phyloP scores from a whole-genome alignment of 2,329 filamentous ascomycete genomes.

The Trichoderma asperellum region DNA sequence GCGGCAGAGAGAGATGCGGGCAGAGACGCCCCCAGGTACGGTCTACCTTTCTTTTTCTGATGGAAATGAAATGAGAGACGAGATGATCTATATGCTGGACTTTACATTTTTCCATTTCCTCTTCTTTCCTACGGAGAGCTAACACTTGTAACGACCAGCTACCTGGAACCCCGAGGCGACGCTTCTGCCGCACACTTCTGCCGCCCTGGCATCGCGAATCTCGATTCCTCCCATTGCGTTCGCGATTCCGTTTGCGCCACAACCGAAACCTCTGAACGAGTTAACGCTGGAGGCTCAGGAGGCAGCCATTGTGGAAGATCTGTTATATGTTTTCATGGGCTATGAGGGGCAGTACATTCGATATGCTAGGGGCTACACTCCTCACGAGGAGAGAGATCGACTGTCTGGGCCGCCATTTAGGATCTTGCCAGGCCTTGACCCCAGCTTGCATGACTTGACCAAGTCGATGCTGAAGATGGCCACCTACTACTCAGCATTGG shows the following conservation, averaged over 20 bases:
- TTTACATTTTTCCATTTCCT: too few relatives aligned
- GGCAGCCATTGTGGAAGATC: slow-evolving; percentile 81
- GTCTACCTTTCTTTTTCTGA: not conserved
- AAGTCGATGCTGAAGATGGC: slow-evolving; percentile 91
- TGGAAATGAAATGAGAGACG: not conserved
- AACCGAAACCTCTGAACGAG: slow-evolving; percentile 69
- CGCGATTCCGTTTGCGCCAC: slow-evolving; percentile 73
- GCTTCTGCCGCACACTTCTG: slow-evolving; percentile 67
- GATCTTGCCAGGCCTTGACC: slow-evolving; percentile 82
- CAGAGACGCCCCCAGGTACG: slow-evolving; percentile 57
- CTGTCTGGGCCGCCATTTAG: slow-evolving; percentile 81
- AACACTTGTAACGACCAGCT: slow-evolving; percentile 37
- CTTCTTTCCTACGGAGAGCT: not conserved
- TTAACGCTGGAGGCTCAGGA: slow-evolving; percentile 83
- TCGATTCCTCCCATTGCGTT: slow-evolving; percentile 73
- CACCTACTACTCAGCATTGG: slow-evolving; percentile 87
- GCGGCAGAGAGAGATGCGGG: slow-evolving; percentile 49
- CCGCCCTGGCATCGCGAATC: slow-evolving; percentile 71
- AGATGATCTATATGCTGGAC: not conserved
- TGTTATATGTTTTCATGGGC: slow-evolving; percentile 96
- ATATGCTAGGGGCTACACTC: slow-evolving; percentile 81
- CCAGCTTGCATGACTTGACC: slow-evolving; percentile 85
- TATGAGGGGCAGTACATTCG: slow-evolving; percentile 98
- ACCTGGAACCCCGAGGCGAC: slow-evolving; percentile 81
- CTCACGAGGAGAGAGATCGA: slow-evolving; percentile 81